Conservation (phyloP, 129 eudicot genomes). For the sunflower (Helianthus annuus) region HanXRQr2.0-SUNRISE NC_035436.2:1892239-1892738, state of each 20-base stretch:
- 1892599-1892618: conserved; percentile 23
- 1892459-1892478: conserved; percentile 21
- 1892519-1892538: not conserved
- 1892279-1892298: too few relatives aligned
- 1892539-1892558: not conserved
- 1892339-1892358: too few relatives aligned
- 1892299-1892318: too few relatives aligned
- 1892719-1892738: too few relatives aligned
- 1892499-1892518: not conserved
- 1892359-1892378: too few relatives aligned
- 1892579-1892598: conserved; percentile 29
- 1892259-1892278: too few relatives aligned
- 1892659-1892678: not conserved
- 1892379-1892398: too few relatives aligned
- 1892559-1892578: conserved; percentile 10
- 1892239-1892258: too few relatives aligned
- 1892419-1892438: not conserved
- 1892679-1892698: not conserved
- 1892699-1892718: not conserved
- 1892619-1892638: not conserved
- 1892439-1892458: conserved; percentile 10
- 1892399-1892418: too few relatives aligned
- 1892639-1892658: not conserved
- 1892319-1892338: too few relatives aligned
- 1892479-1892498: conserved; percentile 18